These are phyloP conservation scores for Stachybotrys chartarum DNA, from an alignment of 2,329 filamentous ascomycete genomes.

Conservation along the genomic window DNA sequence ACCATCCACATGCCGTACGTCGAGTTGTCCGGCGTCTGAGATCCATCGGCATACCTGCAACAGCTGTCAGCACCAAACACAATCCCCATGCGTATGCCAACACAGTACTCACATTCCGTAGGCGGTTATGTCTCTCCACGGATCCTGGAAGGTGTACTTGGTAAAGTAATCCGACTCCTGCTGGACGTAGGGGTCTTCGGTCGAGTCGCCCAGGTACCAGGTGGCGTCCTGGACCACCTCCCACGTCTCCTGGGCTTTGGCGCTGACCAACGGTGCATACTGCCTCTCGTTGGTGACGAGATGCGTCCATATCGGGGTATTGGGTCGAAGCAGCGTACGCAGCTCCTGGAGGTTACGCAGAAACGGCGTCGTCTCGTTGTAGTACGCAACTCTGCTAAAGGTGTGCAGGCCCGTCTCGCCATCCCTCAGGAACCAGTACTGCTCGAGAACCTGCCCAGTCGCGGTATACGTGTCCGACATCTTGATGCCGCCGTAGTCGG, in stretches of 20 bases:
- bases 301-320: constrained; percentile 54
- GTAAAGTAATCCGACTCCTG: constrained; percentile 56
- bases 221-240: constrained; percentile 56
- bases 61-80: background rate
- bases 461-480: constrained; percentile 52
- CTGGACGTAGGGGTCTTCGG: constrained; percentile 46
- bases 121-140: constrained; percentile 50
- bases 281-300: constrained; percentile 49
- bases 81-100: background rate
- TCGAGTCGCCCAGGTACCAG: constrained; percentile 50
- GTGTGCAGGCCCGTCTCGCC: constrained; percentile 56
- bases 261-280: constrained; percentile 39
- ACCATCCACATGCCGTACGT: constrained; percentile 57
- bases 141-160: constrained; percentile 56
- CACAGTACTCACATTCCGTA: constrained; percentile 36
- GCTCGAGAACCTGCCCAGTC: constrained; percentile 52
- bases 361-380: constrained; percentile 48
- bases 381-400: constrained; percentile 53
- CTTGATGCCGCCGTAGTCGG: constrained; percentile 48
- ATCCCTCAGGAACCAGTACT: constrained; percentile 59
- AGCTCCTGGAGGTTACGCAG: constrained; percentile 54
- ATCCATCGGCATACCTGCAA: constrained; percentile 24
- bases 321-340: constrained; percentile 53
- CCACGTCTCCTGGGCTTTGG: constrained; percentile 25
- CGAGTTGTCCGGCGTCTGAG: constrained; percentile 37